Conservation (phyloP, 208 protist genomes). For the Acanthamoeba quina region DNA sequence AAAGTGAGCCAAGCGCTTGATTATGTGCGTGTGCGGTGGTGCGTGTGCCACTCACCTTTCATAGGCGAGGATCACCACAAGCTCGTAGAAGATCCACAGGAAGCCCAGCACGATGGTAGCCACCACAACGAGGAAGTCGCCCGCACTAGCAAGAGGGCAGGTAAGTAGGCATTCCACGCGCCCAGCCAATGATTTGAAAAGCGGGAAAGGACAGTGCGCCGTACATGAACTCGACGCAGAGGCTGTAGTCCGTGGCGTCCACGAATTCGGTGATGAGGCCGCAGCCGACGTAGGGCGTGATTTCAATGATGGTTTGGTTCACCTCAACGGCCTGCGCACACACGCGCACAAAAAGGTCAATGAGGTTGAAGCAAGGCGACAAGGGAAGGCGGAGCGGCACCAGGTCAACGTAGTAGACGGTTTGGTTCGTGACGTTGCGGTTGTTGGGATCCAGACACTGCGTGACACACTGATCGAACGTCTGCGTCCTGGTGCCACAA, state of each 20-base stretch:
- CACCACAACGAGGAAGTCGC: neutral
- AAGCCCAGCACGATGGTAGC: neutral
- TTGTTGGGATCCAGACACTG: neutral
- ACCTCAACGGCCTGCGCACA: neutral
- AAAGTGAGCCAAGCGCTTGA: neutral
- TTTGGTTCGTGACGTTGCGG: neutral
- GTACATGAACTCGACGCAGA: constrained; percentile 42
- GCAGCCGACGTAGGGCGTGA: neutral
- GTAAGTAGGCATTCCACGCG: neutral
- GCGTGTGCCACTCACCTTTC: constrained; percentile 4
- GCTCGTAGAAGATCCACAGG: constrained; percentile 37
- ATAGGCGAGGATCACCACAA: neutral
- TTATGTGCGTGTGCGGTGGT: neutral
- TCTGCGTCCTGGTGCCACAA: neutral
- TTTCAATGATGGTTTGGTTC: neutral
- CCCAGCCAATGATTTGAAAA: neutral
- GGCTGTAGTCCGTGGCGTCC: neutral
- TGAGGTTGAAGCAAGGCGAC: too few species aligned
- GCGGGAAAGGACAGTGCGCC: neutral
- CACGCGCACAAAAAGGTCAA: neutral
- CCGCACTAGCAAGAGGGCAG: neutral
- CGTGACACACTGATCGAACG: neutral
- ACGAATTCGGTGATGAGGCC: constrained; percentile 12
- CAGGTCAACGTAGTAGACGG: constrained; percentile 13
- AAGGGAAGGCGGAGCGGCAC: neutral